Evolutionary conservation across 495 filamentous ascomycete genomes (phyloP).

Genomic region (Mytilinidion resinicola): DNA sequence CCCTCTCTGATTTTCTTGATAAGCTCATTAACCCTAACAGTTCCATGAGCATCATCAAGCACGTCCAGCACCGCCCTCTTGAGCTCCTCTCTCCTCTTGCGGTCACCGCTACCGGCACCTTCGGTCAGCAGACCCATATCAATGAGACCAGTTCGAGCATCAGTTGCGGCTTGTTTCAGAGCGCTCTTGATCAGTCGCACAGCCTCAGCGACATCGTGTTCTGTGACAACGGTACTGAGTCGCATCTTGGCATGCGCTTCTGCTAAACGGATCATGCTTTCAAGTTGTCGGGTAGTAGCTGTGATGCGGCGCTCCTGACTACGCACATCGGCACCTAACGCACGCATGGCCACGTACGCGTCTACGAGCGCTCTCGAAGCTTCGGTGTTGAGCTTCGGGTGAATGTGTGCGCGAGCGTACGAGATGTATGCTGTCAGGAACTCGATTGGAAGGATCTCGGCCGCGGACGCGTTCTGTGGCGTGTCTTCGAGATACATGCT

Average conservation of each 20-base stretch:
- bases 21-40: constrained; percentile 72
- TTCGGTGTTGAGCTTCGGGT: constrained; percentile 69
- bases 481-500: constrained; percentile 96
- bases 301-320: constrained; percentile 92
- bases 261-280: constrained; percentile 92
- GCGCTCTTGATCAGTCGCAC: constrained; percentile 86
- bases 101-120: constrained; percentile 77
- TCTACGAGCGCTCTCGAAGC: constrained; percentile 76
- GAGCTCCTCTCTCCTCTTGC: constrained; percentile 72
- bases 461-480: constrained; percentile 70
- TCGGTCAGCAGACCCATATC: constrained; percentile 95
- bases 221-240: constrained; percentile 66
- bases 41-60: constrained; percentile 52
- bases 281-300: constrained; percentile 89
- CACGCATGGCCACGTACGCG: constrained; percentile 92
- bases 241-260: constrained; percentile 99
- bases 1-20: constrained; percentile 66
- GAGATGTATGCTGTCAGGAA: constrained; percentile 97
- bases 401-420: constrained; percentile 81
- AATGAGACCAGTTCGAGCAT: constrained; percentile 83
- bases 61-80: constrained; percentile 85
- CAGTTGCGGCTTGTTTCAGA: constrained; percentile 95
- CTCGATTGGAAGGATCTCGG: constrained; percentile 84
- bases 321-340: constrained; percentile 90
- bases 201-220: constrained; percentile 80